These are phyloP conservation scores for Penicillium oxalicum DNA, from an alignment of 2,329 filamentous ascomycete species.

Conservation along the genomic window DNA sequence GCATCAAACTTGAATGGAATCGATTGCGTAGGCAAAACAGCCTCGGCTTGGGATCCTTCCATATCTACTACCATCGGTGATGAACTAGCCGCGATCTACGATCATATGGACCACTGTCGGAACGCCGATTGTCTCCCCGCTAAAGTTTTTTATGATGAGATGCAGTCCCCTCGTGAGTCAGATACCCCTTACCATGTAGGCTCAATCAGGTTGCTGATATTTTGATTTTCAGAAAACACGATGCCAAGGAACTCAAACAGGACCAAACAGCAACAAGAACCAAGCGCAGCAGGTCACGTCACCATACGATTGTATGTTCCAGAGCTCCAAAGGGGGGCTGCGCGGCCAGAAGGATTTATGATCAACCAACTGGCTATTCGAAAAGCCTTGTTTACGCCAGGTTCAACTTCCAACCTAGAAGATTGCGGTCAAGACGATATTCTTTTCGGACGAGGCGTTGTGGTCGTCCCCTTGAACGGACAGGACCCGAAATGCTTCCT, in stretches of 20 bases:
- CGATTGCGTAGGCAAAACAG: not conserved
- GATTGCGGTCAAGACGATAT: too few relatives aligned
- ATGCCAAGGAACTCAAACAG: not conserved
- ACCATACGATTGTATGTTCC: constrained; percentile 4
- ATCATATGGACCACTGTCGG: constrained; percentile 1
- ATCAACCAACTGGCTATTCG: constrained; percentile 1
- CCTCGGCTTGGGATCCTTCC: constrained; percentile 1
- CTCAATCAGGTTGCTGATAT: constrained; percentile 1
- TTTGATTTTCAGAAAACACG: constrained; percentile 1
- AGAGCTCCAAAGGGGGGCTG: constrained; percentile 2
- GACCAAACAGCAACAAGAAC: constrained; percentile 1
- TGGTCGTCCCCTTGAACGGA: too few relatives aligned
- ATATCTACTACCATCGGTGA: constrained; percentile 2
- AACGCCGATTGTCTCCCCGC: constrained; percentile 2
- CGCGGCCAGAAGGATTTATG: constrained; percentile 1
- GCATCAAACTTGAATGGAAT: not conserved
- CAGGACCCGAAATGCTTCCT: too few relatives aligned
- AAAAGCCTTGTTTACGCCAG: too few relatives aligned
- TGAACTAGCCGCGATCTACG: constrained; percentile 2
- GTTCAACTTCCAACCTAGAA: too few relatives aligned
- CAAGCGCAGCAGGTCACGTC: constrained; percentile 3
- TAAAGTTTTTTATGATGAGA: constrained; percentile 3
- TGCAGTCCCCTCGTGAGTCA: constrained; percentile 1
- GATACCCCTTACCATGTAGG: not conserved
- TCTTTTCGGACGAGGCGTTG: too few relatives aligned